Base-by-base conservation (phyloP, 345 rosid species). In the Pistacia atlantica region DNA sequence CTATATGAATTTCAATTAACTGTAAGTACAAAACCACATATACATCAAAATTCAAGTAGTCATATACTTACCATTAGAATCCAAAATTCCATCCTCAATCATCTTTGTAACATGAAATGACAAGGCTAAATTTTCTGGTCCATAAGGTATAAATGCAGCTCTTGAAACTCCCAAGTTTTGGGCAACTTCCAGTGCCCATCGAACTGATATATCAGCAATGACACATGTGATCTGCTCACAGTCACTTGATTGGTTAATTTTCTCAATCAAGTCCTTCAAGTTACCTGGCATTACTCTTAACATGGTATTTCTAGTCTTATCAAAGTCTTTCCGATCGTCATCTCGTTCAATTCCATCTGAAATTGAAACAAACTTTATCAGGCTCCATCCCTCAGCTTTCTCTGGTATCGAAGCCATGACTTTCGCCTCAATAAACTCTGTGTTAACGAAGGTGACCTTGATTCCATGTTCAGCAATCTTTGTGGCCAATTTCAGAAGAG, bases 401-500 rank as follows among this genome's bases (percentile, higher is more conserved):
- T 56, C 22, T 0, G 79, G 72, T 58, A 65, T 7, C 18, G 84
- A 76, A 16, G 74, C 70, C 61, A 67, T 63, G 68, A 84, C 18
- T 62, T 71, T 67, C 8, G 62, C 52, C 56, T 83, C 84, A 0
- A 64, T 62, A 62, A 48, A 71, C 37, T 81, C 79, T 1, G 86
- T 73, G 75, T 54, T 83, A 8, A 82, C 82, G 35, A 87, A 85
- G 0, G 88, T 84, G 65, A 87, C 83, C 78, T 75, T 81, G 46
- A 85, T 55, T 6, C 87, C 87, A 22, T 75, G 66, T 63, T 71
- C 45, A 12, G 83, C 86, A 12, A 87, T 71, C 46, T 65, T 79
- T 54, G 49, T 48, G 1, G 90, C 62, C 52, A 87, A 25, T 62
- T 83, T 85, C 80, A 87, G 71, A 4, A 87, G 80, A 5, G 86